Conservation (phyloP, 257 asterid genomes). For the Primulina huaijiensis region DNA sequence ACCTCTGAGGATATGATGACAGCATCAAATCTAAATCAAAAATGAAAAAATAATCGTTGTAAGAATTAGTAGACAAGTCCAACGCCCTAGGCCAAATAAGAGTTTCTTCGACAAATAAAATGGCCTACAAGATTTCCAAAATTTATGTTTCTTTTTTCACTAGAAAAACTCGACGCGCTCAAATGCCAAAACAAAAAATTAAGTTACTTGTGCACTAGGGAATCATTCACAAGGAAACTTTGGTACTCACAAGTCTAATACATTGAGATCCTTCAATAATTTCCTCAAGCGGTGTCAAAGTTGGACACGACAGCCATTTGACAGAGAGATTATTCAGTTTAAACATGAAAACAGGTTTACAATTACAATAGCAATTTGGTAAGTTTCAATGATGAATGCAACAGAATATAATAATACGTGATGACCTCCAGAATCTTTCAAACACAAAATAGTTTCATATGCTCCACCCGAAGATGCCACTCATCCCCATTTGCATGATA, state of each 20-base stretch:
- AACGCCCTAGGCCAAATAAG: not conserved
- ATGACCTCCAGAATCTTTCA: slow-evolving; percentile 83
- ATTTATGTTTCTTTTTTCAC: no score
- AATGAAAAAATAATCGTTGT: not conserved
- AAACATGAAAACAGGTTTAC: slow-evolving; percentile 20
- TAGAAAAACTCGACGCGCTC: slow-evolving; percentile 1
- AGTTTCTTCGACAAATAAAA: not conserved
- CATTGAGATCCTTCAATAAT: slow-evolving; percentile 69
- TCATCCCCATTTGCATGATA: slow-evolving; percentile 86
- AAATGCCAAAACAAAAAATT: not conserved
- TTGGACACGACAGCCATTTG: slow-evolving; percentile 94
- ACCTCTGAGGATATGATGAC: slow-evolving; percentile 90
- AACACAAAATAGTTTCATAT: slow-evolving; percentile 48
- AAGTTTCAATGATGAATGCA: not conserved
- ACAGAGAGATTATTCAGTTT: slow-evolving; percentile 45
- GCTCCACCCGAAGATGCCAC: slow-evolving; percentile 92
- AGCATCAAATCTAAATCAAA: slow-evolving; percentile 70
- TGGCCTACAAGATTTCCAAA: not conserved
- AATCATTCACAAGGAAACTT: not conserved
- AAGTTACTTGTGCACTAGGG: not conserved
- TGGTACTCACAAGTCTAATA: slow-evolving; percentile 70
- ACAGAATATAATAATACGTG: slow-evolving; percentile 30
- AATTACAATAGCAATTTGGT: not conserved
- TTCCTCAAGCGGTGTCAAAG: slow-evolving; percentile 93
- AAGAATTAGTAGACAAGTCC: not conserved